Evolutionary conservation across 2,329 filamentous ascomycete genomes (phyloP), one percentile per base, ranked within the genome.

Genomic region (Fusarium redolens): DNA sequence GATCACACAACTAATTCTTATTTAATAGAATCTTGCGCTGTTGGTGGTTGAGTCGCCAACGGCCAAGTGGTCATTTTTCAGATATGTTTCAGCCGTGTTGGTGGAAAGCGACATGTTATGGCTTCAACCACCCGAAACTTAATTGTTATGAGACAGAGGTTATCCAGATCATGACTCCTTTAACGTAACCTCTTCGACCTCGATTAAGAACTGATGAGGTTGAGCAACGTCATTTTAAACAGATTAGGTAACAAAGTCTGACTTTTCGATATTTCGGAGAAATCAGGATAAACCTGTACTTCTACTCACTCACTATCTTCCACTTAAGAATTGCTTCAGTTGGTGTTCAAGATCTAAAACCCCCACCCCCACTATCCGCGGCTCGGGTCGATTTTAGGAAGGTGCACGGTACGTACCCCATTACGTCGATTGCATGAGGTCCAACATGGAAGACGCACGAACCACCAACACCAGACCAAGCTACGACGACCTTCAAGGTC

Each of bases 291-390:
- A 13, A 14, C 7, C 7, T 20, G 11, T 33, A 25, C 52, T 25
- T 25, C 25, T 25, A 25, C 25, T 25, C 25, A 25, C 25, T 25
- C 25, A 25, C 25, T 25, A 25, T 25, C 25, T 25, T 25, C 25
- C 25, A 25, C 25, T 25, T 25, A 4, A 28, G 28, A 28, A 3
- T 33, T 37, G 22, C 41, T 58, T 50, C 31, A 37, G 18, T 28
- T 58, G 35, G 45, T 54, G 33, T 54, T 54, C 9, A 33, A 59
- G 45, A 22, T 18, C 25, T 13, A 13, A 5, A 33, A 56, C 33
- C 61, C 61, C 70, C 57, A 43, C 70, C 70, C 70, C 70, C 70
- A 73, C 70, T 73, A 73, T 66, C 65, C 69, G 70, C 45, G 20
- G 60, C 33, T 55, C 38, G 52, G 55, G 25, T 69, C 65, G 37